A percentile compares a stretch with the other conserved stretches of the same genome.
Evolutionary conservation across 164 flowering plant genomes (phyloP).

Genomic region (Pachysandra terminalis): DNA sequence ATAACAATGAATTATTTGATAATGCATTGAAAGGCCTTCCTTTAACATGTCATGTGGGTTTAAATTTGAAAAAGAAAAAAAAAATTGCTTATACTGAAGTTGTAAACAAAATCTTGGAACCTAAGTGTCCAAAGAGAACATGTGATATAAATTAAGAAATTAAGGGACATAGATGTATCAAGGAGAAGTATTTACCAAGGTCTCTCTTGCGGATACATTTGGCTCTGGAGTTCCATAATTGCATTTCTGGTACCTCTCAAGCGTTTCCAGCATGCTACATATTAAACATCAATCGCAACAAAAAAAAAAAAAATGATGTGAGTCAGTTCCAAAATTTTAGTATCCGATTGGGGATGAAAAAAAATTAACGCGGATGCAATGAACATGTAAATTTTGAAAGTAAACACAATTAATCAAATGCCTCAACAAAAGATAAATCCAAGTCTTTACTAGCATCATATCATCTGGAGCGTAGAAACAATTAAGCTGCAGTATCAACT

Average conservation of each 20-base stretch:
- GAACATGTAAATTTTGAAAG: too few species aligned
- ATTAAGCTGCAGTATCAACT: too few species aligned
- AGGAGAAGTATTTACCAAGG: conserved; percentile 46
- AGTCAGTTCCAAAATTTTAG: too few species aligned
- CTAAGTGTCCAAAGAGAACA: neutral
- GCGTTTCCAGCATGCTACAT: conserved; percentile 70
- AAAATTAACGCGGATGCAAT: too few species aligned
- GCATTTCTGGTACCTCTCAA: conserved; percentile 83
- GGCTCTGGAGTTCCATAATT: conserved; percentile 79
- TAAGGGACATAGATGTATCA: neutral
- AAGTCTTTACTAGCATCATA: too few species aligned
- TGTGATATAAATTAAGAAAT: neutral
- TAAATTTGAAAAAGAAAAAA: neutral
- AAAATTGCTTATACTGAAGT: neutral
- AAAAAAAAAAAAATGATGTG: too few species aligned
- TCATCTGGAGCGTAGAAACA: too few species aligned
- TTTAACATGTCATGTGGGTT: neutral
- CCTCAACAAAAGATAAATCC: too few species aligned
- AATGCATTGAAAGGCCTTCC: neutral
- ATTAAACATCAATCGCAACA: neutral
- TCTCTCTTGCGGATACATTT: conserved; percentile 58
- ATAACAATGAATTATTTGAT: neutral
- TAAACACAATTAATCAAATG: too few species aligned
- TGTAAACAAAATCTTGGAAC: neutral
- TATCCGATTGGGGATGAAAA: too few species aligned